A percentile compares a stretch with the other conserved stretches of the same genome.
These are phyloP conservation scores for Tilletia horrida DNA, from an alignment of 1,284 basidiomycete species.

Conservation along the genomic window DNA sequence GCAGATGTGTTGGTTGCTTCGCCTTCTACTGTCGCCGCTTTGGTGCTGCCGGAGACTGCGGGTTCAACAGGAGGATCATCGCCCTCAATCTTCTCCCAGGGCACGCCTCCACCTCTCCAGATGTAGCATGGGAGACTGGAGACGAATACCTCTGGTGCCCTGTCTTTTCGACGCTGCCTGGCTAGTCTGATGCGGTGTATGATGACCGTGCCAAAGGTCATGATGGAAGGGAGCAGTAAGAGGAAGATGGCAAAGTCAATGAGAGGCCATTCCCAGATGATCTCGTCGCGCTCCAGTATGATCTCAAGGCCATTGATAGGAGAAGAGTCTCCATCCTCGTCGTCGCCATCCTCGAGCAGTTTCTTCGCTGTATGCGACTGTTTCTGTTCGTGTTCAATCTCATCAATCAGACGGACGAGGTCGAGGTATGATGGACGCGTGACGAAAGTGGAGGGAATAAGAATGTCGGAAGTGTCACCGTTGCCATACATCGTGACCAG, in stretches of 20 bases:
- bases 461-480: slow-evolving; percentile 47
- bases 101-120: slow-evolving; percentile 46
- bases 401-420: slow-evolving; percentile 40
- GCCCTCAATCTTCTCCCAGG: slow-evolving; percentile 47
- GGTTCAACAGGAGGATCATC: neutral
- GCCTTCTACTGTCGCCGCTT: neutral
- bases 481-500: slow-evolving; percentile 52
- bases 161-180: slow-evolving; percentile 44
- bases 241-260: slow-evolving; percentile 49
- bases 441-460: slow-evolving; percentile 51
- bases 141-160: slow-evolving; percentile 48
- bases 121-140: slow-evolving; percentile 47
- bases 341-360: neutral
- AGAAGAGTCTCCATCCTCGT: neutral
- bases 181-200: slow-evolving; percentile 42
- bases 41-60: neutral
- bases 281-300: slow-evolving; percentile 45
- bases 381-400: slow-evolving; percentile 38
- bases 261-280: slow-evolving; percentile 47
- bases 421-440: slow-evolving; percentile 51
- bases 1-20: neutral
- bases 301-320: slow-evolving; percentile 38
- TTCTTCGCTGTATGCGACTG: no score
- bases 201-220: slow-evolving; percentile 48
- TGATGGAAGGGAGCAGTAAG: slow-evolving; percentile 49